Base-by-base conservation (phyloP, 108 stramenopile genomes). In the Poteriospumella lacustris region DNA sequence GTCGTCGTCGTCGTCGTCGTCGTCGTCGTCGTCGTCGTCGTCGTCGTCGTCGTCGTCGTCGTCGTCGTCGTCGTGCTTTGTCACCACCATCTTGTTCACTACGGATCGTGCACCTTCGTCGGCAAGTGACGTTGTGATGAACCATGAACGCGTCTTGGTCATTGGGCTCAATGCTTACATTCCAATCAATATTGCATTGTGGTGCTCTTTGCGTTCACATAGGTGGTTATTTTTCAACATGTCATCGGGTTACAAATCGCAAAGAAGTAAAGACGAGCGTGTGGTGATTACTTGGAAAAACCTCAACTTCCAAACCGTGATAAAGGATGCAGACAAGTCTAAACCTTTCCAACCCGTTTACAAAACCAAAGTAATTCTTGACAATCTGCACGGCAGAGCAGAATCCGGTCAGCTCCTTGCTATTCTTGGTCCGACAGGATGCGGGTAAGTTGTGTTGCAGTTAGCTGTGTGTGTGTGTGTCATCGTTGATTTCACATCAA, bases 391-490 rank as follows among this genome's bases (percentile, higher is more conserved):
- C 41, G 60, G 38, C 24, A 1, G 58, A 28, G 60, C 58, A 34
- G 24, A 3, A 64, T 64, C 82, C 26, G 84, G 84, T 19, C 75
- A 82, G 19, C 80, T 85, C 0, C 67, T 83, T 43, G 84, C 84
- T 42, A 82, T 86, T 31, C 44, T 86, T 81, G 85, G 85, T 2
- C 85, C 85, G 0, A 80, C 82, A 42, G 85, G 85, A 29, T 68
- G 69, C 5, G 85, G 85, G 28, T 84, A 86, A 59, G 78, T 81
- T 1, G 77, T 79, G 24, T 59, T 86, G 24, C n/a, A n/a, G 28
- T 84, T 84, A 59, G 78, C 84, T 1, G 77, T 79, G 24, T 59
- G 84, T 5, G 73, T 86, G 29, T 52, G 80, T 58, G 84, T 72
- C 1, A 70, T 86, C 29, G 80, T 72, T 15, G 76, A 9, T 34